Conservation (phyloP, 148 eudicot genomes). For the Heliamphora exappendiculata region DNA sequence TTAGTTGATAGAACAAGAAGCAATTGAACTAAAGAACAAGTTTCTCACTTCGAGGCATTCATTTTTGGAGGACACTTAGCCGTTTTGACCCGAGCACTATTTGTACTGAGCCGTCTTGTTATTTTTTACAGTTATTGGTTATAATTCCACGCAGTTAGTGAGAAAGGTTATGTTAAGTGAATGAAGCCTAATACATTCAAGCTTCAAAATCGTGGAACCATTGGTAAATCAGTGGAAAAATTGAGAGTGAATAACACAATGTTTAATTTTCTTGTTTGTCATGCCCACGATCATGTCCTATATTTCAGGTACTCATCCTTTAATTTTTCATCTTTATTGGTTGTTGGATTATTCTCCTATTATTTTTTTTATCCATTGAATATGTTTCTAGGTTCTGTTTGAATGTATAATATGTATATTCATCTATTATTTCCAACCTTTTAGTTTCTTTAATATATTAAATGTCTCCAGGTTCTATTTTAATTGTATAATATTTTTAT, state of each 20-base stretch:
- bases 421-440: too few species aligned
- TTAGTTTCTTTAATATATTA: too few species aligned
- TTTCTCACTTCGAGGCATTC: constrained; percentile 86
- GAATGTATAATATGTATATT: not conserved
- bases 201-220: constrained; percentile 86
- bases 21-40: constrained; percentile 77
- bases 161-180: constrained; percentile 91
- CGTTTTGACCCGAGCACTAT: constrained; percentile 25
- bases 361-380: not conserved
- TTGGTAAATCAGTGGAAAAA: constrained; percentile 97
- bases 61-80: constrained; percentile 58
- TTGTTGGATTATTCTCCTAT: not conserved
- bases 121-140: not conserved
- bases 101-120: not conserved
- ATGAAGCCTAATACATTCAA: constrained; percentile 88
- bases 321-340: not conserved
- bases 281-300: constrained; percentile 79
- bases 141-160: constrained; percentile 75
- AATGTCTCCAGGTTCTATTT: not conserved
- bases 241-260: constrained; percentile 83
- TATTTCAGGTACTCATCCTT: constrained; percentile 68
- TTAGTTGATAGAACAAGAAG: constrained; percentile 91
- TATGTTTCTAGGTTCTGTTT: not conserved
- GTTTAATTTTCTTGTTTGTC: constrained; percentile 94
- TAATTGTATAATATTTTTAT: not conserved